Conservation (phyloP, 2,329 filamentous ascomycete species). For the Aspergillus carbonarius region DNA sequence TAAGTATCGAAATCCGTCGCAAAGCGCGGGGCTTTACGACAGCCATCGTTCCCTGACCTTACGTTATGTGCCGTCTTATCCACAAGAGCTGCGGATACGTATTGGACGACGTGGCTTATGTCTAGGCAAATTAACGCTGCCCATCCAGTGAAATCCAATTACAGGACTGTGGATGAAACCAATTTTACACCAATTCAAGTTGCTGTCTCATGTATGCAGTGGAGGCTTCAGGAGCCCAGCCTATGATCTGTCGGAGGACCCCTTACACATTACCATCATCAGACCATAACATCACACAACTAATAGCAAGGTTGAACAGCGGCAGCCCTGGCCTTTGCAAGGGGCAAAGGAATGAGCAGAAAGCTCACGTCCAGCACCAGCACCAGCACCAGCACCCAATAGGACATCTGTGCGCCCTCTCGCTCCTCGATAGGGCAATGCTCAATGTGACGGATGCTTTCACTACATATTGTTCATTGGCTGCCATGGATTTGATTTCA, state of each 20-base stretch:
- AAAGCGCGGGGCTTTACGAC: constrained; percentile 12
- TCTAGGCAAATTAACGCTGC: neutral
- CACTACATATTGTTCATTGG: constrained; percentile 10
- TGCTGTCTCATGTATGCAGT: constrained; percentile 5
- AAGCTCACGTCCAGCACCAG: constrained; percentile 4
- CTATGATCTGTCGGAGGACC: neutral
- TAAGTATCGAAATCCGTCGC: constrained; percentile 9
- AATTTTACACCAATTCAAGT: neutral
- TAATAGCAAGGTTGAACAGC: neutral
- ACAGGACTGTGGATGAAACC: neutral
- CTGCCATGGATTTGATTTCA: neutral
- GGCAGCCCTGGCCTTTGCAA: constrained; percentile 9
- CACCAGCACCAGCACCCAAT: constrained; percentile 10
- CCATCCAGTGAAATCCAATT: neutral
- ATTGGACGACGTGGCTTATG: constrained; percentile 16
- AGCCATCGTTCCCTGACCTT: constrained; percentile 12
- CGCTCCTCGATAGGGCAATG: constrained; percentile 6
- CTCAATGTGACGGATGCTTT: constrained; percentile 10
- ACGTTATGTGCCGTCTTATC: constrained; percentile 4
- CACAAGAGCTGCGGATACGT: constrained; percentile 5
- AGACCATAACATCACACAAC: constrained; percentile 3
- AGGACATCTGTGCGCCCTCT: constrained; percentile 7
- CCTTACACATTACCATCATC: constrained; percentile 6
- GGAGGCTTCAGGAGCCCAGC: neutral
- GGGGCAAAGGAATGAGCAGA: constrained; percentile 8